Conservation (phyloP, 2,329 filamentous ascomycete genomes). For the Fusarium sp. region DNA sequence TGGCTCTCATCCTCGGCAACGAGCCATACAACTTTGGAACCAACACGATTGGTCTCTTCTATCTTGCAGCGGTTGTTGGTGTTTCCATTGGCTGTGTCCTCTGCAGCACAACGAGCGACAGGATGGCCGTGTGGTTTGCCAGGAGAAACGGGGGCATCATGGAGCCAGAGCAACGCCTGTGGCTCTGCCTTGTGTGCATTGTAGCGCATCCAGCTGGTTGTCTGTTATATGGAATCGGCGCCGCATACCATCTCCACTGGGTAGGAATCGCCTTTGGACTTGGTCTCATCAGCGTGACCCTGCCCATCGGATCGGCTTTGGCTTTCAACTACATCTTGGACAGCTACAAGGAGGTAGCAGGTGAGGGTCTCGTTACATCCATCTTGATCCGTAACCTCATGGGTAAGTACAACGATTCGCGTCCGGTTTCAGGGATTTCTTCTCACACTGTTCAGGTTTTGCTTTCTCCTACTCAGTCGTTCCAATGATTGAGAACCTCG, state of each 20-base stretch:
- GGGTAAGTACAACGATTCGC: not conserved
- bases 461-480: not conserved
- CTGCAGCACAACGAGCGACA: conserved; percentile 25
- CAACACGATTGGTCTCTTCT: conserved; percentile 21
- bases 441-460: not conserved
- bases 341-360: not conserved
- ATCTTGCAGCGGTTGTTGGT: conserved; percentile 11
- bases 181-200: conserved; percentile 32
- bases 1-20: conserved; percentile 28
- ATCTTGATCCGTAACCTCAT: not conserved
- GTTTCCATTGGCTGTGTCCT: conserved; percentile 37
- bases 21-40: conserved; percentile 31
- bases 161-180: conserved; percentile 41
- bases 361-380: not conserved
- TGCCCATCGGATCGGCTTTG: not conserved
- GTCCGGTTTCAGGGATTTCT: not conserved
- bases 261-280: not conserved
- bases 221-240: conserved; percentile 12
- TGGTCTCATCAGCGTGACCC: not conserved
- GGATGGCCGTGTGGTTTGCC: conserved; percentile 28
- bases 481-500: not conserved
- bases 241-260: not conserved
- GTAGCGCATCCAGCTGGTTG: conserved; percentile 37
- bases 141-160: conserved; percentile 38
- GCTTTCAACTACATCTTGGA: not conserved